Conservation (phyloP, 352 stramenopile genomes). For the Blastocystis sp. region DNA sequence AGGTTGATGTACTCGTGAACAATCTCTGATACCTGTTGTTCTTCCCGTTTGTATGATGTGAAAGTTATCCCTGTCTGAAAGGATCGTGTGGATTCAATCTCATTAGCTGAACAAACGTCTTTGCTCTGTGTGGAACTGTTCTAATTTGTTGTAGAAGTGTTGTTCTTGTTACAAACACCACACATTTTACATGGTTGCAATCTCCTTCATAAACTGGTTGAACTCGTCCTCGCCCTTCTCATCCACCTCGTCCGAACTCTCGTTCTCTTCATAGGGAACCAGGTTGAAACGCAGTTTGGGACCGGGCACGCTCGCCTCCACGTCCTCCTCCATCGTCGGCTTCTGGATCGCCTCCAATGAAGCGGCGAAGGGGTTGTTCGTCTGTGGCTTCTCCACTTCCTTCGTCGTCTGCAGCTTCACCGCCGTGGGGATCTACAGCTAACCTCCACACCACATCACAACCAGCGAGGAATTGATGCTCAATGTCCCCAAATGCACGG, state of each 20-base stretch:
- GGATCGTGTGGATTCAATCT: constrained; percentile 46
- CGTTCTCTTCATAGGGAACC: constrained; percentile 39
- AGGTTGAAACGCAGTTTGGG: constrained; percentile 53
- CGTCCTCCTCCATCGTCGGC: constrained; percentile 1
- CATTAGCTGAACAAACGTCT: constrained; percentile 28
- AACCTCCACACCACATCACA: background rate
- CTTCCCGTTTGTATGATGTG: background rate
- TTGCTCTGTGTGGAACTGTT: background rate
- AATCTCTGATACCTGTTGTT: background rate
- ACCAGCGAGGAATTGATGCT: constrained; percentile 38
- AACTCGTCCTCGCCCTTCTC: background rate
- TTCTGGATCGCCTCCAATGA: background rate
- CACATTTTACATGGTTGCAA: constrained; percentile 15
- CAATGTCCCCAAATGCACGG: constrained; percentile 15
- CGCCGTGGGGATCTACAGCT: constrained; percentile 2
- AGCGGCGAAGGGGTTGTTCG: constrained; percentile 31
- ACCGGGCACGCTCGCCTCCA: background rate
- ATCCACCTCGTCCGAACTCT: background rate
- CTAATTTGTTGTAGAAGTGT: constrained; percentile 43
- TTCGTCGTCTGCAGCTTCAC: constrained; percentile 11
- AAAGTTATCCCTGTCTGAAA: constrained; percentile 63
- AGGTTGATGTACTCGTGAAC: background rate
- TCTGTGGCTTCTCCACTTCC: constrained; percentile 12
- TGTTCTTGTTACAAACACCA: constrained; percentile 44
- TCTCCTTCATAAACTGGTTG: constrained; percentile 44